Base-by-base conservation (phyloP, 371 early-diverging fungal genomes). In the Rhizomucor miehei region DNA sequence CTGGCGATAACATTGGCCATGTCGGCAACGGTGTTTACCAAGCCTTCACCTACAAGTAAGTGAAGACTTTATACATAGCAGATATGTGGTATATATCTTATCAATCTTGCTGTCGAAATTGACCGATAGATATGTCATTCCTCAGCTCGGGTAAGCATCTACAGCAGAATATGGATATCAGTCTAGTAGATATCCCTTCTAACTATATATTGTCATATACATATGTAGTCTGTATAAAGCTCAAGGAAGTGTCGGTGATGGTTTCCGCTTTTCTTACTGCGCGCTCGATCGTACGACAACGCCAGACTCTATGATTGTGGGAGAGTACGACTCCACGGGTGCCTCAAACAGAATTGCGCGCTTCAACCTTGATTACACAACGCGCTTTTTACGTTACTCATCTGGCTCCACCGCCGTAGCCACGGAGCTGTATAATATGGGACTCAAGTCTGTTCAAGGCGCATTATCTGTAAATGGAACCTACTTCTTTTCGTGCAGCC, bases 231-330 rank as follows among this genome's bases (percentile, higher is more conserved):
- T n/a, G n/a, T 54, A 54, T 16, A 37, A 38, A 23, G 54, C 45
- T n/a, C 38, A 54, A 10, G 39, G 54, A 8, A 37, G 11, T 17
- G 39, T 24, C 12, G 54, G 45, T 16, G 45, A 54, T 25, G 45
- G 23, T 19, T 54, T 54, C 36, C 17, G 47, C 4, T 54, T 37
- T 54, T 54, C 54, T 21, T 54, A 45, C 44, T 36, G 44, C 19
- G 44, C 54, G 1, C 54, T 54, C 36, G 54, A 54, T 38, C 54
- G 54, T 13, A 54, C 54, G 13, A 45, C 54, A 2, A 46, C 46
- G 11, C 54, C 54, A 20, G 54, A 54, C 23, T 36, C 54, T 3
- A 21, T 54, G 11, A 21, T 54, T 12, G 39, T 54, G 9, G 54
- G 54, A 12, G 23, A 54, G 37, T 54, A 46, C 19, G 54, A 54